Evolutionary conservation across 495 filamentous ascomycete species (phyloP).

Genomic region (Thermothielavioides terrestris): DNA sequence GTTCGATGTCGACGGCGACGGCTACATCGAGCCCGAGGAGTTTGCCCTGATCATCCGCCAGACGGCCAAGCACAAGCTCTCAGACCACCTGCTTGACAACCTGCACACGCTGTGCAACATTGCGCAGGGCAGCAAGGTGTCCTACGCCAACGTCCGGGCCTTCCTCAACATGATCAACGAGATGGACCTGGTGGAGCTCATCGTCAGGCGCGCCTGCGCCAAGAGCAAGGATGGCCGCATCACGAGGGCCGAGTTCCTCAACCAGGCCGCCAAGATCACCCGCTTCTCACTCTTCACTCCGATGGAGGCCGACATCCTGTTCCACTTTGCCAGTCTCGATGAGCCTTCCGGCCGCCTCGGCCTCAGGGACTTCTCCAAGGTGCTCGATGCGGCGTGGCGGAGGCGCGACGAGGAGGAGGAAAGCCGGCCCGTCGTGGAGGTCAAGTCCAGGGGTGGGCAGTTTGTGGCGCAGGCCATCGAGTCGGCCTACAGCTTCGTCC

Average conservation of each 20-base stretch:
- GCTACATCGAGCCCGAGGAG: constrained; percentile 93
- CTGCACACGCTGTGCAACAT: constrained; percentile 94
- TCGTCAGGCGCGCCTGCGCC: constrained; percentile 73
- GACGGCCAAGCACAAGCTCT: constrained; percentile 92
- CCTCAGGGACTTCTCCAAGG: constrained; percentile 81
- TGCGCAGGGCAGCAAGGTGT: constrained; percentile 82
- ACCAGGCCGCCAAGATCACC: constrained; percentile 82
- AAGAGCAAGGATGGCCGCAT: constrained; percentile 89
- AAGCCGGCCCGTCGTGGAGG: constrained; percentile 36
- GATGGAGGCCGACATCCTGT: constrained; percentile 98
- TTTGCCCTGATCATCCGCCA: constrained; percentile 94
- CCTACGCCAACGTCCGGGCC: constrained; percentile 91
- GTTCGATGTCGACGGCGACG: constrained; percentile 89
- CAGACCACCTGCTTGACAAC: constrained; percentile 91
- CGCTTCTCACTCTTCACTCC: constrained; percentile 93
- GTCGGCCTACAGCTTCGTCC: constrained; percentile 78
- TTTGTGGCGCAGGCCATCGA: constrained; percentile 58
- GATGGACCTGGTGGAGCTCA: constrained; percentile 94
- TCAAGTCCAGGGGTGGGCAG: constrained; percentile 30
- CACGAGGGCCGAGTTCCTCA: constrained; percentile 85
- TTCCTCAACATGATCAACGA: constrained; percentile 95
- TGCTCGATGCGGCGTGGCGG: constrained; percentile 87
- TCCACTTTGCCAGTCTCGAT: constrained; percentile 93
- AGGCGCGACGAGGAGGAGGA: constrained; percentile 40
- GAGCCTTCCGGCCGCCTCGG: constrained; percentile 77